Base-by-base conservation (phyloP, 371 early-diverging fungal genomes). In the Mucor racemosus region DNA sequence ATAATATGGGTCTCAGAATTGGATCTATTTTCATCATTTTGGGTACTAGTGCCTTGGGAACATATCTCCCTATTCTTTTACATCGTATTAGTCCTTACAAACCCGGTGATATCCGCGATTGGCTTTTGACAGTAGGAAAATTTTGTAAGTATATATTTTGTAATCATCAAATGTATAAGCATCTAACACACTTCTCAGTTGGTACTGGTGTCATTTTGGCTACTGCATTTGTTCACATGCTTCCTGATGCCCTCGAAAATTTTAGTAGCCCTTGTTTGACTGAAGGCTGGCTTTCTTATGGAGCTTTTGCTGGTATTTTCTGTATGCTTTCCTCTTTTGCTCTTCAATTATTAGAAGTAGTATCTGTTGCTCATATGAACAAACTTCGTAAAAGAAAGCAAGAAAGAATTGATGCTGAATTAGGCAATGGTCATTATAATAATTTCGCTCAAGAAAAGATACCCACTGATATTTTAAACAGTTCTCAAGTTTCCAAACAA, bases 171-270 rank as follows among this genome's bases (percentile, higher is more conserved):
- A 15, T 31, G 8, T 15, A n/a, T 15, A 13, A 33, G 8, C 5
- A 34, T 14, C 14, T 17, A 54, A 33, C 21, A 31, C n/a, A 13
- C 33, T 33, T 31, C 9, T 58, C 69, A 76, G 79, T 80, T 48
- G 83, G 83, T 31, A 78, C 78, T 7, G 83, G 83, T 53, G 77
- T 83, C 6, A 78, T 84, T 42, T 55, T 84, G 14, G 76, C 84
- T 1, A 80, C 80, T 9, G 84, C 81, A 4, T 84, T 79, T 55
- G 70, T 84, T 34, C 84, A 84, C 60, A 78, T 84, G 77, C 60
- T 84, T 14, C 80, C 84, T 5, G 78, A 76, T 33, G 78, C 80
- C 1, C 58, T 78, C 26, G 71, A 68, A 40, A 73, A 76, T 13
- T 84, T 84, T 56, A 44, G 46, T n/a, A 79, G 77, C 13, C 78